Base-by-base conservation (phyloP, 1,139 yeast genomes). In the Taphrina betulina region DNA sequence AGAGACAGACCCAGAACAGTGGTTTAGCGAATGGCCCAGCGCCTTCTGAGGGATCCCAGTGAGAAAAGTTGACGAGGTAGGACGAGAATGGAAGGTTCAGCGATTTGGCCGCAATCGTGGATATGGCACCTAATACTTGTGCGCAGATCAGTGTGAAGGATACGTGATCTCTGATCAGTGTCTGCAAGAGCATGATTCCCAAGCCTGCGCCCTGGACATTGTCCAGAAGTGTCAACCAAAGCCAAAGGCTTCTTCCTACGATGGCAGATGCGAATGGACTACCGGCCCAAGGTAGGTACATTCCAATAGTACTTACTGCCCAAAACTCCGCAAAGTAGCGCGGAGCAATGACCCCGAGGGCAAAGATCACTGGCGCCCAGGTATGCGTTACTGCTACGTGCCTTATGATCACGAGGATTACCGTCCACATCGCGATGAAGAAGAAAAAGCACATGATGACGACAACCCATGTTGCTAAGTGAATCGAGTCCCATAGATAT, bases 291-390 rank as follows among this genome's bases (percentile, higher is more conserved):
- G 58, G 58, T 8, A 55, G 50, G 12, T 43, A 38, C 46, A 48
- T 20, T 10, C 58, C 58, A 12, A 55, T 40, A 10, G 44, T 50
- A 22, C 48, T 37, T n/a, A 55, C 42, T 7, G 44, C 34, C 58
- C 58, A 55, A 26, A 55, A 36, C 31, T 36, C 43, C 26, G 53
- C 57, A 12, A 41, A 29, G 42, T 55, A 55, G 34, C 58, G 17
- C 28, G 58, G 58, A 3, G 58, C 54, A 17, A 57, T 44, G 14
- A 50, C 36, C 16, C 58, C 58, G 8, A 55, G 28, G 12, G 56
- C 58, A 23, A 55, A 55, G 29, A 55, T 41, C 10, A 55, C 57
- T 3, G 52, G 36, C n/a, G 52, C 43, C 58, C 58, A 55, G 7
- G 58, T 36, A 20, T 55, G 58, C 8, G 58, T 55, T 20, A 28